These are phyloP conservation scores for Citrus inodora DNA, from an alignment of 345 rosid genomes.

Conservation along the genomic window DNA sequence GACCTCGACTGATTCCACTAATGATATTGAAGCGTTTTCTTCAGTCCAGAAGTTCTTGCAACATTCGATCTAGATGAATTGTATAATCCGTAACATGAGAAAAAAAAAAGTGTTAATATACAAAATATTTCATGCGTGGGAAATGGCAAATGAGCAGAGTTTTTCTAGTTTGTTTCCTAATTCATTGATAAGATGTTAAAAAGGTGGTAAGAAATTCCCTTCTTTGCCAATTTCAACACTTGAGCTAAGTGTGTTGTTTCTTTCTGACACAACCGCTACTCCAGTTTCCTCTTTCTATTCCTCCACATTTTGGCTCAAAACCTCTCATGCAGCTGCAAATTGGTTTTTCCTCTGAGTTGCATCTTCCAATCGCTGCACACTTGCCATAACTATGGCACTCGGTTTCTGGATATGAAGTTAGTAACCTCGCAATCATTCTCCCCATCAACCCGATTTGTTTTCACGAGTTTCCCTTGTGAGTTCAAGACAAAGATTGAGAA, in stretches of 20 bases:
- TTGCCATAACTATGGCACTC: conserved; percentile 41
- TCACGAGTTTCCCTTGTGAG: conserved; percentile 28
- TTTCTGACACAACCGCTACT: conserved; percentile 44
- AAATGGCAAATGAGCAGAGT: neutral
- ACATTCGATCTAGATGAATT: conserved; percentile 1
- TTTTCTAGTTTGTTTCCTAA: neutral
- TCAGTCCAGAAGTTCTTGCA: conserved; percentile 1
- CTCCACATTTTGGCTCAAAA: conserved; percentile 35
- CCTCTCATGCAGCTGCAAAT: conserved; percentile 56
- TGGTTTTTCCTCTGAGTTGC: conserved; percentile 18
- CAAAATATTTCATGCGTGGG: neutral
- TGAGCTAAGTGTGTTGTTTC: neutral
- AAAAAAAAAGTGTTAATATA: neutral
- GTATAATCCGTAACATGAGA: neutral
- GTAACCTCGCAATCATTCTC: conserved; percentile 11
- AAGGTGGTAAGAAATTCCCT: conserved; percentile 5
- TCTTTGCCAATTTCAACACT: conserved; percentile 16
- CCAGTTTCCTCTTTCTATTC: conserved; percentile 50
- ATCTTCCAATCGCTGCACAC: conserved; percentile 50
- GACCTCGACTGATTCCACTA: conserved; percentile 20
- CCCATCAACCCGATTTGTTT: conserved; percentile 15
- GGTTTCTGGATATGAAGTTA: neutral
- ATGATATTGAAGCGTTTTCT: conserved; percentile 17
- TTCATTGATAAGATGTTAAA: neutral
- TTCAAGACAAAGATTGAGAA: conserved; percentile 16